Percentiles rank a stretch among this genome's conserved stretches.
These are phyloP conservation scores for Nemania abortiva DNA, from an alignment of 2,329 filamentous ascomycete species.

Conservation along the genomic window DNA sequence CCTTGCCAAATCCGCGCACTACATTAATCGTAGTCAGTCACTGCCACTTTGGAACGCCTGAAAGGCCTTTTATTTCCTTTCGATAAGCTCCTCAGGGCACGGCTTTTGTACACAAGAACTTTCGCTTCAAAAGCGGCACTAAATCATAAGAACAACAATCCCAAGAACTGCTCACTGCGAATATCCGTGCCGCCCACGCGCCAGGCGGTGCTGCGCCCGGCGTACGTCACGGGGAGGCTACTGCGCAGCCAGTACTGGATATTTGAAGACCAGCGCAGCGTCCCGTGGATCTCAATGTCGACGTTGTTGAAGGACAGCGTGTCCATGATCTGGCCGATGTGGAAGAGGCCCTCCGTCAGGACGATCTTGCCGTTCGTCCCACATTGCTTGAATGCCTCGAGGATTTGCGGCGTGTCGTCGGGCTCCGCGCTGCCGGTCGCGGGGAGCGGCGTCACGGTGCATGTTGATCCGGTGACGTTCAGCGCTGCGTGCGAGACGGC, in stretches of 20 bases:
- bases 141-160: neutral
- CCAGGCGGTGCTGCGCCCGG: constrained; percentile 63
- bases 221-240: constrained; percentile 61
- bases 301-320: constrained; percentile 60
- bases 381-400: constrained; percentile 63
- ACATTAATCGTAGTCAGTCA: neutral
- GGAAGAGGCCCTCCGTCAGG: constrained; percentile 62
- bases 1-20: constrained; percentile 62
- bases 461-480: constrained; percentile 47
- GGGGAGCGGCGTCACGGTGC: constrained; percentile 48
- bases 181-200: constrained; percentile 63
- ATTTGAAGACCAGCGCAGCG: constrained; percentile 56
- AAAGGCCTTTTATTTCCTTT: neutral
- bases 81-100: neutral
- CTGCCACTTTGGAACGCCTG: no score
- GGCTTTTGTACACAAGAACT: no score
- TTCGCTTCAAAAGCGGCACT: no score
- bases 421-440: constrained; percentile 40
- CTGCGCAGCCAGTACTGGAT: constrained; percentile 62
- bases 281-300: constrained; percentile 62
- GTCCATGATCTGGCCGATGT: constrained; percentile 63
- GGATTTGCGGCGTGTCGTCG: constrained; percentile 65
- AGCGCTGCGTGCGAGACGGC: constrained; percentile 41
- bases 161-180: constrained; percentile 38
- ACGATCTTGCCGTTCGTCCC: constrained; percentile 62